Base-by-base conservation (phyloP, 768 basidiomycete species). In the Chalciporus sphaerocephalus region DNA sequence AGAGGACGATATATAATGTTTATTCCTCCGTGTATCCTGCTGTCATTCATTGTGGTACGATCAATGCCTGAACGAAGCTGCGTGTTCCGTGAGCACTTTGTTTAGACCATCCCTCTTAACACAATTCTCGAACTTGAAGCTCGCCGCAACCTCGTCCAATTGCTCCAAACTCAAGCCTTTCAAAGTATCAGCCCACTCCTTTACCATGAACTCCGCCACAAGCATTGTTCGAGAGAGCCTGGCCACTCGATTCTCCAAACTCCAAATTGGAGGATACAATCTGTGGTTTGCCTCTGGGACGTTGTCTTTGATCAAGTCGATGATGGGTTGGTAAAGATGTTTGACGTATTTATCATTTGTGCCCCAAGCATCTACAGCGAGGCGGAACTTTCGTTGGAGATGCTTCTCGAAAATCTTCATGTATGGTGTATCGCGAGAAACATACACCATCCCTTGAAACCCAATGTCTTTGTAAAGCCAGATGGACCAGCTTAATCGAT, bases 401-500 rank as follows among this genome's bases (percentile, higher is more conserved):
- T 69, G 68, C 1, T 62, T 56, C 46, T 60, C 50, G 48, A 74
- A 58, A 12, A 65, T 58, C 54, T 67, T 67, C 56, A 72, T 68
- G 46, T 69, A 75, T 3, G 71, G 59, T 4, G 68, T 67, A 10
- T 71, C 64, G 6, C 58, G 60, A 3, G 58, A 61, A 16, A 67
- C 60, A 48, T 69, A 65, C 4, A 69, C 66, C 68, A 72, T 69
- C 5, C 72, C 72, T 59, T 54, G 53, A 40, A 42, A 41, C 2
- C 37, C 27, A 23, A 32, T 38, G 25, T 39, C 44, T 22, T 46
- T 89, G 76, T 84, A 89, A 16, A 87, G 70, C 87, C 87, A 89
- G 66, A 88, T 88, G 0, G 81, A 80, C 85, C 85, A 87, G 60
- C 76, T 78, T 27, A 81, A 68, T n/a, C 75, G 74, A 53, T 78